Evolutionary conservation across 768 basidiomycete genomes (phyloP), one percentile per base, ranked within the genome.

Genomic region (Mrakia gelida): DNA sequence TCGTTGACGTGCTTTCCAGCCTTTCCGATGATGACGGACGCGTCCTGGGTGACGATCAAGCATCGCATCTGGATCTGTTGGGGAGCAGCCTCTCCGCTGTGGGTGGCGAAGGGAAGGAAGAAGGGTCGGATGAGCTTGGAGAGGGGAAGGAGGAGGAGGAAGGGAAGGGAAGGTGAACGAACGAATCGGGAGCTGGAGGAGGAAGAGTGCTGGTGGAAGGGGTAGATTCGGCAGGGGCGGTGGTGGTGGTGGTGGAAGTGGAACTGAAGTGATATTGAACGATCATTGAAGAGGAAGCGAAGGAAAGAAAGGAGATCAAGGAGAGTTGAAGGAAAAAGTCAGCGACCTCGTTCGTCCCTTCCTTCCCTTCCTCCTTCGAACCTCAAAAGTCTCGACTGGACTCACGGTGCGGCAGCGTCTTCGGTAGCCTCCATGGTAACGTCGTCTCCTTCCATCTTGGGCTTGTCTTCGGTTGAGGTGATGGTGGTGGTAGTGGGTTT

Each of bases 1-100:
- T 99, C 97, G 82, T 97, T 98, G 81, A 99, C 95, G 86, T 98
- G 97, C 63, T 92, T 89, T 80, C 96, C 96, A 52, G 88, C 92
- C 85, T 94, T 94, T 54, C 97, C 97, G 81, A 99, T 99, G 87
- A 98, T 98, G 86, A 99, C 96, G 75, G 94, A 95, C 18, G 97
- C 97, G 85, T 99, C 97, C 86, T 98, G 95, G 15, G 97, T 98
- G 81, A 99, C 97, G 83, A 99, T 99, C 82, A 99, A 87, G 84
- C 94, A 95, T 67, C 96, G 91, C 94, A 99, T 96, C 82, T 95
- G 92, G 81, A 99, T 99, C 68, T 84, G 83, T 77, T 83, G 83
- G 85, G 90, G 74, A 41, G 71, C 75, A 73, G 73, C 59, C 65
- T 78, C 77, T 21, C 62, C 63, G 15, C 65, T 67, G 49, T 54